Evolutionary conservation across 2,329 filamentous ascomycete species (phyloP).

Genomic region (Juglanconis oblonga): DNA sequence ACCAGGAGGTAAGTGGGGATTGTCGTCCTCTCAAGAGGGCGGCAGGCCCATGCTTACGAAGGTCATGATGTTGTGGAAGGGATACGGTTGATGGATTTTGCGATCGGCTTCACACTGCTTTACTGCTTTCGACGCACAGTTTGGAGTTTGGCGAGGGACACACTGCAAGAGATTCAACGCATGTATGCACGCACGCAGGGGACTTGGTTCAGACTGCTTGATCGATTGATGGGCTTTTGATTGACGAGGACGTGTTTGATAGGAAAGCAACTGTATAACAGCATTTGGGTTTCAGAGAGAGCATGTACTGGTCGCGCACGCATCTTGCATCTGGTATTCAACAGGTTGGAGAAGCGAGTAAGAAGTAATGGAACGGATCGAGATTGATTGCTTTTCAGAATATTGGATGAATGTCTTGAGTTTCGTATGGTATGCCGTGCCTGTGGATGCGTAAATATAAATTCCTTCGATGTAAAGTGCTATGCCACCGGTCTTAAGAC

Average conservation of each 20-base stretch:
- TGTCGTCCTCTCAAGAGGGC: neutral
- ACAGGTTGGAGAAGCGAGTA: neutral
- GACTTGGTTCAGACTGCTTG: slow-evolving; percentile 2
- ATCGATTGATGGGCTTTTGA: slow-evolving; percentile 1
- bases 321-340: neutral
- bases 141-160: slow-evolving; percentile 14
- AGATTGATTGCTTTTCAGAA: neutral
- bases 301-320: too few relatives aligned
- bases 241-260: neutral
- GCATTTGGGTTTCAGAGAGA: neutral
- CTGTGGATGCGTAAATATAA: too few relatives aligned
- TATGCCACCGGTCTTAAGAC: too few relatives aligned
- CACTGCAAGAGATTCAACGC: neutral
- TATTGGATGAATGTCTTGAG: too few relatives aligned
- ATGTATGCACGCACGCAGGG: neutral
- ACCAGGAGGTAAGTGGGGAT: slow-evolving; percentile 5
- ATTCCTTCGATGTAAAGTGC: too few relatives aligned
- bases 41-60: slow-evolving; percentile 10
- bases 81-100: neutral
- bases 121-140: slow-evolving; percentile 4
- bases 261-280: slow-evolving; percentile 8
- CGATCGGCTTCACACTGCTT: slow-evolving; percentile 10
- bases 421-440: too few relatives aligned
- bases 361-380: neutral
- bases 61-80: slow-evolving; percentile 6